Conservation (phyloP, 2,329 filamentous ascomycete species). For the Verticillium zaregamsianum region DNA sequence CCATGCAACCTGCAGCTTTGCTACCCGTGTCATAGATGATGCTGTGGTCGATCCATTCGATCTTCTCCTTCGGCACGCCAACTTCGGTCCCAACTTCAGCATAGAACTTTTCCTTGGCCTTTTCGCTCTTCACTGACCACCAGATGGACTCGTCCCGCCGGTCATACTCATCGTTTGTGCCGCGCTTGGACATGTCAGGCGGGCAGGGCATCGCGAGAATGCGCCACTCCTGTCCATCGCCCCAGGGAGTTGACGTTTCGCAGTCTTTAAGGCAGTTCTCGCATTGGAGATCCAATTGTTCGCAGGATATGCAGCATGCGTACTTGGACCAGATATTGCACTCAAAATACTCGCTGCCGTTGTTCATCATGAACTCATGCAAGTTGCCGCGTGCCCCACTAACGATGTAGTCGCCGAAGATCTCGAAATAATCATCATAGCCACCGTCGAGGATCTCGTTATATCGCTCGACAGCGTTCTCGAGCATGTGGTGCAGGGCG, state of each 20-base stretch:
- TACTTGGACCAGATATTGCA: constrained; percentile 1
- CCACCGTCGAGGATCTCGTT: constrained; percentile 3
- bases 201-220: neutral
- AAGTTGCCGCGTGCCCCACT: neutral
- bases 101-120: neutral
- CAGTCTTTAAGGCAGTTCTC: constrained; percentile 3
- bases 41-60: too few species aligned
- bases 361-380: constrained; percentile 1
- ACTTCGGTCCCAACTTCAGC: neutral
- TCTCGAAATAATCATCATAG: constrained; percentile 7
- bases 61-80: neutral
- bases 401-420: constrained; percentile 6
- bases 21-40: neutral
- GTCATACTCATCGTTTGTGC: neutral
- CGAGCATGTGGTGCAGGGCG: constrained; percentile 3
- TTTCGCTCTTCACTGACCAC: neutral
- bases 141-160: neutral
- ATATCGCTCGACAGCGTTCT: constrained; percentile 2
- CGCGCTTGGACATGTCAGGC: neutral
- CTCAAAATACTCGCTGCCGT: constrained; percentile 5
- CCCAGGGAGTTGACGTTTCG: neutral
- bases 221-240: neutral
- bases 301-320: constrained; percentile 4
- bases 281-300: neutral
- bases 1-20: too few species aligned